Evolutionary conservation across 2,329 filamentous ascomycete genomes (phyloP).

Genomic region (Aspergillus sp.): DNA sequence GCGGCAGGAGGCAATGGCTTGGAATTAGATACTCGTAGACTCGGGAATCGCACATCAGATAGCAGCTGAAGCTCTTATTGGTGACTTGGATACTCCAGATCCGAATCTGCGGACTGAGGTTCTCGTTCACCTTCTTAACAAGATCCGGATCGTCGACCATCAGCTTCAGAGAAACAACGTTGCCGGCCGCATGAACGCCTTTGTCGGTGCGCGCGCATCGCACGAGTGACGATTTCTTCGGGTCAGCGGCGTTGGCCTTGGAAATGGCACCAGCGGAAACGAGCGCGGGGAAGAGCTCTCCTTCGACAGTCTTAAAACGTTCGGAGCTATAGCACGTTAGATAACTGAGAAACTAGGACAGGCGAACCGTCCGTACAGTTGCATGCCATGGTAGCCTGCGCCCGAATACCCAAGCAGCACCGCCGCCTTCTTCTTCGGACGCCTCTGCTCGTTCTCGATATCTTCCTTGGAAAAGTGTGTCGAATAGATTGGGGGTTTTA

Average conservation of each 20-base stretch:
- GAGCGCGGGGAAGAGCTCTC: conserved; percentile 86
- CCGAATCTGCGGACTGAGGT: conserved; percentile 78
- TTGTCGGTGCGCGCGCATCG: conserved; percentile 95
- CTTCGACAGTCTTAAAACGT: conserved; percentile 85
- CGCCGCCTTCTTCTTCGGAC: conserved; percentile 91
- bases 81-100: conserved; percentile 90
- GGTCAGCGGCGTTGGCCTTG: conserved; percentile 92
- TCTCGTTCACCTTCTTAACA: conserved; percentile 80
- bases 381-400: conserved; percentile 95
- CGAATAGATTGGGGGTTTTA: conserved; percentile 43
- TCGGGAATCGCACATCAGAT: conserved; percentile 86
- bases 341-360: neutral
- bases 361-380: conserved; percentile 47
- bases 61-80: conserved; percentile 85
- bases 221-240: conserved; percentile 89
- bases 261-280: conserved; percentile 87
- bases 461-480: conserved; percentile 63
- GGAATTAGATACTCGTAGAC: conserved; percentile 98
- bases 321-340: conserved; percentile 30
- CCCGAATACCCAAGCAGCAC: conserved; percentile 93
- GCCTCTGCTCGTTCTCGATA: conserved; percentile 75
- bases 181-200: conserved; percentile 91
- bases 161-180: conserved; percentile 88
- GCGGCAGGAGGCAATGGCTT: conserved; percentile 82
- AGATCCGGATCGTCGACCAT: conserved; percentile 88